phyloP scores from a whole-genome alignment of 208 protist species.

The Acanthamoeba lenticulata region DNA sequence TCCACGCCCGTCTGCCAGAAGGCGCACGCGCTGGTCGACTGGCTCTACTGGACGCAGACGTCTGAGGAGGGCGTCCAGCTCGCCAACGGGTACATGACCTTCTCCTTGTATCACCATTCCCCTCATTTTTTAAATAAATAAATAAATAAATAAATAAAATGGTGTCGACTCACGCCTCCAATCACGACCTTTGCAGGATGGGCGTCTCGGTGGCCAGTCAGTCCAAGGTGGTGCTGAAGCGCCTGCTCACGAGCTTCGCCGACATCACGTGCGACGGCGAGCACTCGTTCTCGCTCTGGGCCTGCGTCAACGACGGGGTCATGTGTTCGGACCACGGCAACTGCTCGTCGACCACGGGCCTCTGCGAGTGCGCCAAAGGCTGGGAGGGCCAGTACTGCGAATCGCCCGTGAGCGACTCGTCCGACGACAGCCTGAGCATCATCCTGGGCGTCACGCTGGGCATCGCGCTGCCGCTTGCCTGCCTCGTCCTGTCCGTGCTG shows the following conservation, averaged over 20 bases:
- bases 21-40: neutral
- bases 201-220: neutral
- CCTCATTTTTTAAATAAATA: too few relatives aligned
- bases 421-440: neutral
- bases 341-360: neutral
- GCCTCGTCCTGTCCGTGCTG: neutral
- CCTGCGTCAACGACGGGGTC: neutral
- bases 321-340: neutral
- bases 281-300: neutral
- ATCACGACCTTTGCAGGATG: neutral
- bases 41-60: constrained; percentile 48
- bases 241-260: neutral
- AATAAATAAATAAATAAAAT: too few relatives aligned
- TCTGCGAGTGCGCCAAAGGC: neutral
- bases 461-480: neutral
- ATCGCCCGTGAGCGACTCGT: neutral
- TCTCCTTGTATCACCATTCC: neutral
- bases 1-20: neutral
- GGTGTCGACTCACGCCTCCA: too few relatives aligned
- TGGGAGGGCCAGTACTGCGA: neutral
- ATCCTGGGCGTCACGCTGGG: neutral
- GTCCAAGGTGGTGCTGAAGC: neutral
- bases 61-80: neutral
- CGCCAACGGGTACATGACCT: neutral
- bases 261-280: neutral